These are phyloP conservation scores for Didymella glomerata DNA, from an alignment of 2,329 filamentous ascomycete genomes.

Conservation along the genomic window DNA sequence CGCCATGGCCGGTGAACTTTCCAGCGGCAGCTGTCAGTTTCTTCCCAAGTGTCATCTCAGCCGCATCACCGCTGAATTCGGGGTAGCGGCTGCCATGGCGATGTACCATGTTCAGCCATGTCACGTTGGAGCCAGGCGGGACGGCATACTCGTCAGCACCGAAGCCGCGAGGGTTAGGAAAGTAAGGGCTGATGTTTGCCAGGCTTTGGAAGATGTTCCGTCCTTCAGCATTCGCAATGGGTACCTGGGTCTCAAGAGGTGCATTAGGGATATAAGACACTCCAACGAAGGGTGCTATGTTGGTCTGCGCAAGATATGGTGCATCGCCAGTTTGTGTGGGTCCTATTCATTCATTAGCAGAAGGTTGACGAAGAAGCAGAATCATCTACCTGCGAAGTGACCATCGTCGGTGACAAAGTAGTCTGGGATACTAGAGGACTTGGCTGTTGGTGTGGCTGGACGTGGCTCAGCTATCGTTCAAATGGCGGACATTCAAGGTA, in stretches of 20 bases:
- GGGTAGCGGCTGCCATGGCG: constrained; percentile 79
- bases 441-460: constrained; percentile 33
- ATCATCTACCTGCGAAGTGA: constrained; percentile 37
- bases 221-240: constrained; percentile 66
- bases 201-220: constrained; percentile 75
- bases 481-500: constrained; percentile 15
- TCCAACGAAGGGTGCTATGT: constrained; percentile 67
- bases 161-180: constrained; percentile 72
- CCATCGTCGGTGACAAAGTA: constrained; percentile 47
- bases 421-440: constrained; percentile 39
- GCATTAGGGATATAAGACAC: constrained; percentile 72
- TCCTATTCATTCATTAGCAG: constrained; percentile 51
- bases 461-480: constrained; percentile 18
- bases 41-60: constrained; percentile 62
- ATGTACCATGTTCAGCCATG: constrained; percentile 76
- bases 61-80: constrained; percentile 64
- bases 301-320: constrained; percentile 76
- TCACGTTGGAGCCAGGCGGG: constrained; percentile 71
- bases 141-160: constrained; percentile 76
- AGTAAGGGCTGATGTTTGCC: constrained; percentile 75
- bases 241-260: constrained; percentile 75
- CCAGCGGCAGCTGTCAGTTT: constrained; percentile 65
- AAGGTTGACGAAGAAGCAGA: background rate
- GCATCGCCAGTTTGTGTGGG: constrained; percentile 74
- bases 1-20: constrained; percentile 65